These are phyloP conservation scores for Chernovozyma aurita DNA, from an alignment of 1,139 yeast genomes.

Conservation along the genomic window DNA sequence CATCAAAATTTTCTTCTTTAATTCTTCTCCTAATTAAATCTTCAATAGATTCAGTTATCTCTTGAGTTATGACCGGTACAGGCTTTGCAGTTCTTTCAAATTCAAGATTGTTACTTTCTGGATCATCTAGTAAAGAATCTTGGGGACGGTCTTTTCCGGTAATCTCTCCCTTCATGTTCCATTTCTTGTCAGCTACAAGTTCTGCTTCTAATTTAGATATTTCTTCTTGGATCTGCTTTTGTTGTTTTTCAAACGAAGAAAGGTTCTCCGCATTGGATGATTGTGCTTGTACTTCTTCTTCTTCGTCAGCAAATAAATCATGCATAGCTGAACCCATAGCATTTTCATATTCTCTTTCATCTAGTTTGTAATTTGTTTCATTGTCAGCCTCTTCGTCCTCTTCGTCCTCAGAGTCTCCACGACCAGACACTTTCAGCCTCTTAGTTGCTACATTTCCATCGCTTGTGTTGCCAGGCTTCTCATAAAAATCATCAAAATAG, in stretches of 20 bases:
- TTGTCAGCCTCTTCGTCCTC: slow-evolving; percentile 32
- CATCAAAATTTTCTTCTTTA: slow-evolving; percentile 73
- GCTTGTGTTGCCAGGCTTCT: slow-evolving; percentile 30
- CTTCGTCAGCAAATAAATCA: slow-evolving; percentile 56
- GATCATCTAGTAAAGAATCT: slow-evolving; percentile 62
- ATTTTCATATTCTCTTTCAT: slow-evolving; percentile 46
- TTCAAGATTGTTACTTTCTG: slow-evolving; percentile 32
- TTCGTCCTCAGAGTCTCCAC: slow-evolving; percentile 18
- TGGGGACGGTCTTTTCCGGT: slow-evolving; percentile 74
- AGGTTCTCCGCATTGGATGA: slow-evolving; percentile 26
- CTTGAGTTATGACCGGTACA: slow-evolving; percentile 90
- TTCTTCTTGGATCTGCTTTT: slow-evolving; percentile 67
- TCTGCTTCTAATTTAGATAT: slow-evolving; percentile 79
- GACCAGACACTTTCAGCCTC: neutral
- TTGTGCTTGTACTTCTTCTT: slow-evolving; percentile 15
- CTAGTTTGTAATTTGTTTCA: slow-evolving; percentile 29
- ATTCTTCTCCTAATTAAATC: slow-evolving; percentile 85
- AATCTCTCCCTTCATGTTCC: slow-evolving; percentile 95
- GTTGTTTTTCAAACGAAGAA: slow-evolving; percentile 84
- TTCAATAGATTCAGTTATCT: slow-evolving; percentile 79
- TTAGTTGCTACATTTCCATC: neutral
- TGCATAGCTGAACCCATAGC: slow-evolving; percentile 55
- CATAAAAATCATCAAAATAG: slow-evolving; percentile 73
- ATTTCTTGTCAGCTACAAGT: slow-evolving; percentile 82
- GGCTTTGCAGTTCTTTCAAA: slow-evolving; percentile 46